Conservation (phyloP, 371 early-diverging fungal genomes). For the Mortierella sp. region DNA sequence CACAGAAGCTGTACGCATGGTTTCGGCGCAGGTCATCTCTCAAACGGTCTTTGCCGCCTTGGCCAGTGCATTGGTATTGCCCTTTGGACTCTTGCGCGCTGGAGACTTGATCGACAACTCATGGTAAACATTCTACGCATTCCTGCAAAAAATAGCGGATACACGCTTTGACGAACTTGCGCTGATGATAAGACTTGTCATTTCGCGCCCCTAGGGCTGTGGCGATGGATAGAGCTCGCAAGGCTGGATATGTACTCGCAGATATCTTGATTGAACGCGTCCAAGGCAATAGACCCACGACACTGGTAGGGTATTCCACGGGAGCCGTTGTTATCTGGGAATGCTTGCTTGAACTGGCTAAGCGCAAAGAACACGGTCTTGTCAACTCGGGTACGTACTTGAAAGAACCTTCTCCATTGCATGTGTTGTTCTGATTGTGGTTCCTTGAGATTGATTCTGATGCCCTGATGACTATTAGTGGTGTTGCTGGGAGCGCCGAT, state of each 20-base stretch:
- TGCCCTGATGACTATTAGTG: constrained; percentile 36
- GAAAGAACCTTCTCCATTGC: neutral
- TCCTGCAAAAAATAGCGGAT: neutral
- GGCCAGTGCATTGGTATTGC: constrained; percentile 87
- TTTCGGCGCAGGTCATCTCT: constrained; percentile 87
- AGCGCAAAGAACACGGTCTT: constrained; percentile 59
- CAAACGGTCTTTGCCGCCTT: constrained; percentile 87
- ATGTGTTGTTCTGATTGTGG: neutral
- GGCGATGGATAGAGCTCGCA: constrained; percentile 86
- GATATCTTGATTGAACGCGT: constrained; percentile 84
- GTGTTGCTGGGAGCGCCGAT: constrained; percentile 75
- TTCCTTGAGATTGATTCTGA: neutral
- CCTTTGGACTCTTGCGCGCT: constrained; percentile 81
- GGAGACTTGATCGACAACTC: constrained; percentile 93
- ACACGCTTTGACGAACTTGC: constrained; percentile 59
- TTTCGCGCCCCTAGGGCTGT: constrained; percentile 53
- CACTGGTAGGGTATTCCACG: constrained; percentile 90
- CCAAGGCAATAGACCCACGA: constrained; percentile 93
- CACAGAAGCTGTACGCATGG: constrained; percentile 82
- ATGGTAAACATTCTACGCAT: constrained; percentile 63
- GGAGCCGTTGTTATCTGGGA: constrained; percentile 93
- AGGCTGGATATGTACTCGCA: constrained; percentile 88
- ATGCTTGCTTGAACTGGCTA: constrained; percentile 85
- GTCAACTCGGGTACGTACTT: constrained; percentile 60
- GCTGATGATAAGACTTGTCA: constrained; percentile 23